A percentile compares a stretch with the other conserved stretches of the same genome.
phyloP scores from a whole-genome alignment of 2,329 filamentous ascomycete genomes.

The Colletotrichum falcatum region DNA sequence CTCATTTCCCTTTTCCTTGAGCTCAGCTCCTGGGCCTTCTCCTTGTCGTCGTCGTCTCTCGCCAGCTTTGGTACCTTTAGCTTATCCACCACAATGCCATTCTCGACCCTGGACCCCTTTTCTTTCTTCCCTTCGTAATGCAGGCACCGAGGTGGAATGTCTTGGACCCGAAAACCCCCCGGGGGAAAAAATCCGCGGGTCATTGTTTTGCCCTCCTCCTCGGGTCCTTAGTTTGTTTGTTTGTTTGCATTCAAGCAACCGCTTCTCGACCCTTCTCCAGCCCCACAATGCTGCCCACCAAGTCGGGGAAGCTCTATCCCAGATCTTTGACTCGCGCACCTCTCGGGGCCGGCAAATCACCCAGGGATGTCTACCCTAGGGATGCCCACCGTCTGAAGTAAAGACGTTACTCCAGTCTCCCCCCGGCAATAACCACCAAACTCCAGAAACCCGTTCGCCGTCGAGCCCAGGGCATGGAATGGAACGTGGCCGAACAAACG shows the following conservation, averaged over 20 bases:
- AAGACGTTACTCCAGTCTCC: not conserved
- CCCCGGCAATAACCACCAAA: conserved; percentile 2
- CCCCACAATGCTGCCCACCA: not conserved
- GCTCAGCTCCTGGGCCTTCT: not conserved
- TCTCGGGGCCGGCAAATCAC: not conserved
- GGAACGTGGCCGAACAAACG: conserved; percentile 29
- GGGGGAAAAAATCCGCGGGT: not conserved
- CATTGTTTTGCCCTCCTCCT: not conserved
- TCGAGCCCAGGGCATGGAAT: not conserved
- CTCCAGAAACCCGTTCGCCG: not conserved
- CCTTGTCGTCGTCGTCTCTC: not conserved
- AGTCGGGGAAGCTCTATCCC: conserved; percentile 18
- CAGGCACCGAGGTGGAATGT: conserved; percentile 24
- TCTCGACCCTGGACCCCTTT: conserved; percentile 29
- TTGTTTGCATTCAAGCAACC: not conserved
- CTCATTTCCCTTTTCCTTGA: conserved; percentile 16
- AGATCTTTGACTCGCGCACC: conserved; percentile 13
- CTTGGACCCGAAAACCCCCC: conserved; percentile 27
- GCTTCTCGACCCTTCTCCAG: not conserved
- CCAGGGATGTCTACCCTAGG: not conserved
- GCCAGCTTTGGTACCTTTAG: not conserved
- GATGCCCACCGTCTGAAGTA: not conserved
- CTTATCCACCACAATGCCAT: not conserved
- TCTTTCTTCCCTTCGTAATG: not conserved
- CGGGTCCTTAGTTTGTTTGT: conserved; percentile 20